Percentiles rank a stretch among this genome's conserved stretches.
Conservation (phyloP, 495 filamentous ascomycete genomes). For the Penicillium ochrochloron region DNA sequence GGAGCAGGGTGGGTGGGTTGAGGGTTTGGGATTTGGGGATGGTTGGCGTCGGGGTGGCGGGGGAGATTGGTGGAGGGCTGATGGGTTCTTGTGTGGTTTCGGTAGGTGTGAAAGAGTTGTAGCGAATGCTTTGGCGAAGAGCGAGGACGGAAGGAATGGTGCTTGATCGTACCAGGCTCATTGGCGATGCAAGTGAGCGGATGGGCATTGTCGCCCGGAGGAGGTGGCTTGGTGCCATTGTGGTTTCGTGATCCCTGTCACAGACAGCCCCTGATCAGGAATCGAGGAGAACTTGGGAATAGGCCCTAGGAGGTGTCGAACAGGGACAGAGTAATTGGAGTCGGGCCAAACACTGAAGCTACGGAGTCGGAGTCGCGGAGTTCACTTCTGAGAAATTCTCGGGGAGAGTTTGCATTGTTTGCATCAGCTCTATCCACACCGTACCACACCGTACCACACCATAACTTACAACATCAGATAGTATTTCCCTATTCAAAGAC, state of each 20-base stretch:
- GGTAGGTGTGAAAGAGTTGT: conserved; percentile 28
- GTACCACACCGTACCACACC: background rate
- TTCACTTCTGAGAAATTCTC: conserved; percentile 44
- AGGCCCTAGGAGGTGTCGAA: background rate
- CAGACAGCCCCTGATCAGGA: background rate
- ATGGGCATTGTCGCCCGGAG: conserved; percentile 45
- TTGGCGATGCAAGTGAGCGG: conserved; percentile 38
- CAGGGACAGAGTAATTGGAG: conserved; percentile 2
- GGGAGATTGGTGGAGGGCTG: conserved; percentile 4
- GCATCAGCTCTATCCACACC: conserved; percentile 19
- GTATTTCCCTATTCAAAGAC: background rate
- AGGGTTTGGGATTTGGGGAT: conserved; percentile 16
- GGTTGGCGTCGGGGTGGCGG: conserved; percentile 14
- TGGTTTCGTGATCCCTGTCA: conserved; percentile 13
- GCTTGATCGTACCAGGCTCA: conserved; percentile 31
- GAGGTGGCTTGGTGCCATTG: conserved; percentile 42
- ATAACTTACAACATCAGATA: background rate
- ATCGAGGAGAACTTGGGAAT: background rate
- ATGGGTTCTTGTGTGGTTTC: conserved; percentile 22
- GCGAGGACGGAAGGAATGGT: conserved; percentile 28
- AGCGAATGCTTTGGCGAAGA: conserved; percentile 24
- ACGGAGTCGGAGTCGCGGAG: conserved; percentile 33
- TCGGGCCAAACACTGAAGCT: conserved; percentile 15
- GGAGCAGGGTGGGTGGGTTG: conserved; percentile 37
- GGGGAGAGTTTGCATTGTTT: conserved; percentile 47